Percentiles rank a stretch among this genome's conserved stretches.
phyloP scores from a whole-genome alignment of 257 asterid genomes.

The Vinca minor region DNA sequence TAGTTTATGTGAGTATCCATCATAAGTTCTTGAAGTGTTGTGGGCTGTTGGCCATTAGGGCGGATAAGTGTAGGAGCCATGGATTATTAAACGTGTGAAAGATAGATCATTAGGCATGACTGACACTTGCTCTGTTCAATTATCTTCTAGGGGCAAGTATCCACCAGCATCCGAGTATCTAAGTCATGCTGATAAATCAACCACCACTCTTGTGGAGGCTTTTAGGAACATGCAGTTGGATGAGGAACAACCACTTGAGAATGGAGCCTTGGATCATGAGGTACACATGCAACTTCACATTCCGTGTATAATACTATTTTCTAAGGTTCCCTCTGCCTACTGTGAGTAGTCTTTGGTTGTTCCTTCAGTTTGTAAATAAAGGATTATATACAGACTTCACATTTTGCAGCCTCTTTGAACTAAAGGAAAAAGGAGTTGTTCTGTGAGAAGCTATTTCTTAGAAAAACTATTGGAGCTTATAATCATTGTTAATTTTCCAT shows the following conservation, averaged over 20 bases:
- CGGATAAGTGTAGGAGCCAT: background rate
- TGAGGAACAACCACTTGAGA: constrained; percentile 62
- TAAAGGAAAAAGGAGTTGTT: background rate
- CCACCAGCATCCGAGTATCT: constrained; percentile 66
- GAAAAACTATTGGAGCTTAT: background rate
- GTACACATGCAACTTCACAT: constrained; percentile 19
- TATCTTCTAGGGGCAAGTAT: constrained; percentile 46
- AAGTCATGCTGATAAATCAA: constrained; percentile 57
- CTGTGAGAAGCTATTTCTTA: background rate
- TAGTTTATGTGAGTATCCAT: background rate
- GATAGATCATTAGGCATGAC: background rate
- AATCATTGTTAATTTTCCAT: background rate
- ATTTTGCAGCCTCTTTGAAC: background rate
- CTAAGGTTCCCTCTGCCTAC: background rate
- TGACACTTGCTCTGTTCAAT: background rate
- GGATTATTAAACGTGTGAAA: background rate
- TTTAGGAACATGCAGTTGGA: constrained; percentile 67
- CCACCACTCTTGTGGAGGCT: constrained; percentile 65
- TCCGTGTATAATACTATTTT: background rate
- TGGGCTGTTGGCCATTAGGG: background rate
- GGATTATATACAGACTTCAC: background rate
- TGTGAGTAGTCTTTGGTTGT: background rate
- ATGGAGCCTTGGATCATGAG: constrained; percentile 78
- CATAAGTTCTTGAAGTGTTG: background rate
- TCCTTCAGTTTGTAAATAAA: background rate